These are phyloP conservation scores for Yamadazyma diddensiae DNA, from an alignment of 1,139 yeast genomes.

Conservation along the genomic window DNA sequence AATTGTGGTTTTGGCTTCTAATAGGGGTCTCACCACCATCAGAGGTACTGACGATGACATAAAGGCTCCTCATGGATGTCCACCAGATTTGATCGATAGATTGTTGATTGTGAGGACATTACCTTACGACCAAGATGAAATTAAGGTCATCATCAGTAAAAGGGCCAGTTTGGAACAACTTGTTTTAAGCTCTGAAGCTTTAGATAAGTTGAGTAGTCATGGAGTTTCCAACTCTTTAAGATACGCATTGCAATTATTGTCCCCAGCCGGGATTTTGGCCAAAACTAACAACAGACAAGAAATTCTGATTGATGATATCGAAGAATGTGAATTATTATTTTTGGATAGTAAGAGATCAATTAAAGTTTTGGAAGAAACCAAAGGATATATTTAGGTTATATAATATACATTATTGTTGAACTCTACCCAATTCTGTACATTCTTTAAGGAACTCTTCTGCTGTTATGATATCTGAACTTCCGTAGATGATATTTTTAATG, in stretches of 20 bases:
- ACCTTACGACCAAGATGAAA: conserved; percentile 82
- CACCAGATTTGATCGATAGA: conserved; percentile 91
- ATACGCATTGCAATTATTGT: conserved; percentile 84
- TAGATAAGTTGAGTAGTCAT: conserved; percentile 66
- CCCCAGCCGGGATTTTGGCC: conserved; percentile 88
- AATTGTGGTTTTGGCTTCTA: conserved; percentile 89
- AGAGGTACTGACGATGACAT: conserved; percentile 83
- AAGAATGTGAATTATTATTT: conserved; percentile 82
- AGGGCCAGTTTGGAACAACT: conserved; percentile 76
- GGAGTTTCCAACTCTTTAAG: conserved; percentile 81
- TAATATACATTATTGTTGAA: conserved; percentile 1
- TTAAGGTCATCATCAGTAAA: conserved; percentile 74
- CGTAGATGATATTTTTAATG: conserved; percentile 64
- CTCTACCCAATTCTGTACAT: conserved; percentile 54
- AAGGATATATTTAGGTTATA: conserved; percentile 45
- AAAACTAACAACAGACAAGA: conserved; percentile 70
- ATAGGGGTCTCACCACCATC: conserved; percentile 88
- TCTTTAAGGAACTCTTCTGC: conserved; percentile 77
- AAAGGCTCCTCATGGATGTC: conserved; percentile 93
- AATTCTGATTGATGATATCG: conserved; percentile 68
- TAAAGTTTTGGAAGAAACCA: conserved; percentile 59
- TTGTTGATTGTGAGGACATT: conserved; percentile 86
- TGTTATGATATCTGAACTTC: conserved; percentile 78
- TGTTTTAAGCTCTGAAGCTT: conserved; percentile 61
- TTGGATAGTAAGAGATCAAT: conserved; percentile 89